Evolutionary conservation across 352 stramenopile genomes (phyloP), one percentile per base, ranked within the genome.

Genomic region (Aphanomyces astaci): DNA sequence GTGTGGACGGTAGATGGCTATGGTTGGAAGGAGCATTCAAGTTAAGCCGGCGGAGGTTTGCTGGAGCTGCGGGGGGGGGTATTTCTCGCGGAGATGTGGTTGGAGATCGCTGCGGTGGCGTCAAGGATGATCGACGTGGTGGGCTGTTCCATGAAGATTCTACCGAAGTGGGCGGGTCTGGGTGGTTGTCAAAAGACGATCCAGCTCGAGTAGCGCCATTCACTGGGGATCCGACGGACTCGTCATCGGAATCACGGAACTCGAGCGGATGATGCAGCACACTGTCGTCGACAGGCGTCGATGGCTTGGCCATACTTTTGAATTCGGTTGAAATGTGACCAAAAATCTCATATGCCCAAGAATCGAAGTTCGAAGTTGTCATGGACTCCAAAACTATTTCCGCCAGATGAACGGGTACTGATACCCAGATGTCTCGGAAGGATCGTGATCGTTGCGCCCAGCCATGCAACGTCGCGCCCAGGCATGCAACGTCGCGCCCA

Each of bases 211-310:
- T 43, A 15, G 7, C 7, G 36, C 15, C 36, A 43, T 15, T 43
- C 36, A 43, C 7, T 43, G 36, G 36, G 7, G 36, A 43, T 15
- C 15, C 36, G 7, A 43, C 15, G 7, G 36, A 7, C 15, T 43
- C 36, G 10, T 55, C 48, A 10, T 55, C 48, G 10, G 48, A 55
- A n/a, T 55, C 48, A 31, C 48, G 48, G 48, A 55, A 55, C 48
- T 55, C 48, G 22, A 55, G 48, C 22, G 48, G 48, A 10, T 55
- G 10, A 15, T 30, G n/a, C 48, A 7, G 7, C 7, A 7, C 15
- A 15, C 36, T 43, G 36, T 15, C 15, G 36, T 43, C 36, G 36
- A 15, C 36, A 43, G 7, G 36, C 7, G 36, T 43, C 36, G 36
- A 15, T 15, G 36, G 15, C 36, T 43, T 43, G 36, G 7, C 15